Base-by-base conservation (phyloP, 257 asterid genomes). In the Haberlea rhodopensis region DNA sequence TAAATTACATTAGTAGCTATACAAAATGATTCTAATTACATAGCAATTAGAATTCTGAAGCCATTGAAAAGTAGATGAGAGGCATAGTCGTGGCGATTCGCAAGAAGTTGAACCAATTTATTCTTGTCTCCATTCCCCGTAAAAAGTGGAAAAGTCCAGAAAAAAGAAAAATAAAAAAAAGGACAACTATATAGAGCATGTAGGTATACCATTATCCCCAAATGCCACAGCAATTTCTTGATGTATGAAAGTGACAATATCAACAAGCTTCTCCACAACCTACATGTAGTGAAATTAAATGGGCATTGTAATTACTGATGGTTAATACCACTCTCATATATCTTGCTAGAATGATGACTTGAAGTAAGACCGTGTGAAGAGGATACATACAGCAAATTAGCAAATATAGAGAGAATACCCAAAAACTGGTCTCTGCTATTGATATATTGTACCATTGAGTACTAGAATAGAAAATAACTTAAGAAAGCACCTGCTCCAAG, bases 211-310 rank as follows among this genome's bases (percentile, higher is more conserved):
- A 34, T 72, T 81, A 27, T 80, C 86, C 78, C 85, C 96, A 79
- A 90, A 90, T 20, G 84, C 95, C 57, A 85, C 84, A 24, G 81
- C 74, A 72, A 94, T 90, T 72, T 84, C 94, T 68, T 85, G 97
- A 83, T 82, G 95, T 65, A 94, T 82, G 76, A 83, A 90, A 20
- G 95, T 79, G 61, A 94, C 99, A 48, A 84, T 76, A 75, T 94
- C 99, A 69, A 90, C 95, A 68, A 94, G 87, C 82, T 88, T 94
- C 95, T 94, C 99, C 82, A 94, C 92, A 67, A 88, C 87, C 98
- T 91, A 55, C 67, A 62, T 46, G 48, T 24, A 25, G 67, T 15
- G 51, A 43, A 43, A 43, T 43, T 43, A 6, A 43, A 43, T 43
- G 51, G 4, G 8, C 31, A 53, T 15, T 43, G 51, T 4, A 43